phyloP scores from a whole-genome alignment of 257 asterid species.

The Solanum pimpinellifolium region DNA sequence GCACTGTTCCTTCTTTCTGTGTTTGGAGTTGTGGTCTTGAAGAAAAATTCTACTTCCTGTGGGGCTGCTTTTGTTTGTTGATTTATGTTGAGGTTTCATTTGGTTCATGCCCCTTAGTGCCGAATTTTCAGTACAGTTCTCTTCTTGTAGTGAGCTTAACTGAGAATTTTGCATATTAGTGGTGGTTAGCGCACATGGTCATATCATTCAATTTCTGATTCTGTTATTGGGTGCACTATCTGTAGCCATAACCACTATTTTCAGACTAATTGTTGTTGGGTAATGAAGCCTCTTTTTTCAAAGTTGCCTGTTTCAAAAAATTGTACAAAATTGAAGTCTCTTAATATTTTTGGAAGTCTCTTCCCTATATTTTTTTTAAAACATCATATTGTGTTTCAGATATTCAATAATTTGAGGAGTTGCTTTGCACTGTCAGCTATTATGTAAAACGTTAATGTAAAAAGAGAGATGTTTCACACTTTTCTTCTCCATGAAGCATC shows the following conservation, averaged over 20 bases:
- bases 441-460: not conserved
- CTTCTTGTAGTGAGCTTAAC: not conserved
- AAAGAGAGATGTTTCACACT: not conserved
- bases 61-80: not conserved
- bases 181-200: not conserved
- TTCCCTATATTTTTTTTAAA: not conserved
- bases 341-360: not conserved
- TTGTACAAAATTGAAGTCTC: not conserved
- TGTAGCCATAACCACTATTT: not conserved
- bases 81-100: not conserved
- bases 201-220: not conserved
- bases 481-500: not conserved
- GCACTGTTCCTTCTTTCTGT: not conserved
- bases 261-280: not conserved
- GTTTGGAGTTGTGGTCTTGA: not conserved
- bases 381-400: not conserved
- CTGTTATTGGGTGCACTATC: not conserved
- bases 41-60: not conserved
- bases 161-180: not conserved
- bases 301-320: not conserved
- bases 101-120: not conserved
- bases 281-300: not conserved
- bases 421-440: not conserved
- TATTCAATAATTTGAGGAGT: not conserved
- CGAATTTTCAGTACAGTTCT: not conserved